Conservation (phyloP, 2,329 filamentous ascomycete genomes). For the Diaporthe capsici region DNA sequence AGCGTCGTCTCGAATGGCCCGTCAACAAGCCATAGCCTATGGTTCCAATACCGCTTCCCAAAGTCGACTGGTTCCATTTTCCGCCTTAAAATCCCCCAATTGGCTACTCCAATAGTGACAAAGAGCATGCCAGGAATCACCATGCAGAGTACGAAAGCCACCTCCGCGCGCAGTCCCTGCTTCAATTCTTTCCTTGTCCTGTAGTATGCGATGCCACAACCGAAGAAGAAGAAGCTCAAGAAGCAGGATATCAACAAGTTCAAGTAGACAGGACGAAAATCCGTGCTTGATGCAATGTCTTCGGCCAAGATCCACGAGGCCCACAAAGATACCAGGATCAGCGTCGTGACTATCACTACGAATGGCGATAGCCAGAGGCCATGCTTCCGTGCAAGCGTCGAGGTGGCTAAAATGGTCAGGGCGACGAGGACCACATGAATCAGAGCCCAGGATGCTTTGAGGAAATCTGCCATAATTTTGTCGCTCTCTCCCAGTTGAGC, state of each 20-base stretch:
- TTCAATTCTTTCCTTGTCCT: background rate
- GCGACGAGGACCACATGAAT: background rate
- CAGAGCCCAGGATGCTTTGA: background rate
- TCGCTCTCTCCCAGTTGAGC: background rate
- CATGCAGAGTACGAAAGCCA: background rate
- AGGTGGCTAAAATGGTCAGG: background rate
- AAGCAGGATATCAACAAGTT: background rate
- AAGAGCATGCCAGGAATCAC: background rate
- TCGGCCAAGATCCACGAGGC: background rate
- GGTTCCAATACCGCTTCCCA: background rate
- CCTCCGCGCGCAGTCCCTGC: background rate
- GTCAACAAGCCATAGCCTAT: background rate
- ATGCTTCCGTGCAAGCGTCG: background rate
- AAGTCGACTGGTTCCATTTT: background rate
- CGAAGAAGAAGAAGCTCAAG: background rate
- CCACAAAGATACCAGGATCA: background rate
- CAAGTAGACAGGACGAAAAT: background rate
- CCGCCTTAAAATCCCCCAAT: background rate
- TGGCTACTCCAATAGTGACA: background rate
- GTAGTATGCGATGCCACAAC: background rate
- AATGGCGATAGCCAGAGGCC: background rate
- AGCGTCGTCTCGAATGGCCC: background rate
- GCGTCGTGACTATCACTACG: background rate
- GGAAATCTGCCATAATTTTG: background rate
- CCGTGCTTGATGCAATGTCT: background rate